Conservation (phyloP, 1,284 basidiomycete genomes). For the Moesziomyces aphidis region DNA sequence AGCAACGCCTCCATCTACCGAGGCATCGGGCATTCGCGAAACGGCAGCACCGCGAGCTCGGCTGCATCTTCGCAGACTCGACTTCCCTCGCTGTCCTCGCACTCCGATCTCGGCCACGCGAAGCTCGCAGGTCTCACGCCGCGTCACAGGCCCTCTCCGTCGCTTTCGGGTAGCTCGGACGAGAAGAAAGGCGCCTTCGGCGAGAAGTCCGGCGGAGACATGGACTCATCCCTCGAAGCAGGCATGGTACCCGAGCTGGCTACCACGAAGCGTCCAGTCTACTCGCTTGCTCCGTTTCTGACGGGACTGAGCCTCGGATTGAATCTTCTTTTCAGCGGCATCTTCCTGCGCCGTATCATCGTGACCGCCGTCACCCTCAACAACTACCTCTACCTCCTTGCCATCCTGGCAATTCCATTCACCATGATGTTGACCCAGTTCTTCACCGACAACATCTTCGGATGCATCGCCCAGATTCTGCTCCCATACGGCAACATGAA, state of each 20-base stretch:
- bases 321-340: conserved; percentile 71
- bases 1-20: conserved; percentile 14
- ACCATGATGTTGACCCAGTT: conserved; percentile 78
- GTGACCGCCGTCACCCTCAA: conserved; percentile 78
- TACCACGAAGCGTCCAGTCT: conserved; percentile 71
- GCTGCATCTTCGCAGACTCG: conserved; percentile 20
- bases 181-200: conserved; percentile 14
- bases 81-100: conserved; percentile 16
- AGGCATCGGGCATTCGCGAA: conserved; percentile 11
- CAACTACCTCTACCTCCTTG: conserved; percentile 74
- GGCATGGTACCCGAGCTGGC: conserved; percentile 16
- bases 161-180: conserved; percentile 7
- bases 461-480: conserved; percentile 56
- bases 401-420: conserved; percentile 74
- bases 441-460: conserved; percentile 74
- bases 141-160: conserved; percentile 5
- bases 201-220: conserved; percentile 12
- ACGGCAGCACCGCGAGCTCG: conserved; percentile 19
- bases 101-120: conserved; percentile 20
- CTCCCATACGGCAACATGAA: conserved; percentile 77
- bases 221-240: conserved; percentile 12
- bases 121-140: conserved; percentile 11
- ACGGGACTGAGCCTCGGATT: conserved; percentile 75
- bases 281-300: conserved; percentile 82
- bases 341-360: conserved; percentile 76